Evolutionary conservation across 2,329 filamentous ascomycete genomes (phyloP), one percentile per base, ranked within the genome.

Genomic region (Penicillium sp.): DNA sequence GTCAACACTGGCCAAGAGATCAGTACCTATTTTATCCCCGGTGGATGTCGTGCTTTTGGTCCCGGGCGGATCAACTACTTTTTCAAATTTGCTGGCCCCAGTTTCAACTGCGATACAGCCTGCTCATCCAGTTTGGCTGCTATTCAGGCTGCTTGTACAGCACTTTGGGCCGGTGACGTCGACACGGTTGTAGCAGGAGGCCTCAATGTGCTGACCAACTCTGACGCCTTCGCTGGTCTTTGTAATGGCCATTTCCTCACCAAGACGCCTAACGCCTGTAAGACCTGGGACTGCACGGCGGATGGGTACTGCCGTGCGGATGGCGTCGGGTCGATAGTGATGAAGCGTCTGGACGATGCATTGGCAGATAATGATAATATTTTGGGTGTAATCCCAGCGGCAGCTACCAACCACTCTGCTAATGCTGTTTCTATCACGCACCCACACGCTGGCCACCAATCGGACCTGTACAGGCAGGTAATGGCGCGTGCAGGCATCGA

Each of bases 131-230:
- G 60, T 23, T 77, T 88, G 4, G 86, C 87, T 0, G 32, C 55
- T 1, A 84, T 91, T 35, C 85, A 90, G 61, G 75, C 88, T 1
- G 82, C 84, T 6, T 92, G 89, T 72, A 86, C 85, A 6, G 83
- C 89, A 0, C 77, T 92, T 12, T 87, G 86, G 82, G 82, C 83
- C 3, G 83, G 85, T 48, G 90, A 94, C 62, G 89, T 86, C 57
- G 90, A 94, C 67, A 91, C 87, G 8, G 90, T 88, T 1, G 84
- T 91, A 35, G 88, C 89, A 2, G 90, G 90, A 53, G 90, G 90
- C 55, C 75, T 89, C 16, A 91, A 89, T 48, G 41, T 69, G 5
- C 80, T 91, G 72, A 91, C 88, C 50, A 90, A 90, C 72, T 86
- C 89, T 0, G 88, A 91, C 70, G 89, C 88, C 77, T 90, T 89